phyloP scores from a whole-genome alignment of 345 rosid species.

The Kandelia obovata region DNA sequence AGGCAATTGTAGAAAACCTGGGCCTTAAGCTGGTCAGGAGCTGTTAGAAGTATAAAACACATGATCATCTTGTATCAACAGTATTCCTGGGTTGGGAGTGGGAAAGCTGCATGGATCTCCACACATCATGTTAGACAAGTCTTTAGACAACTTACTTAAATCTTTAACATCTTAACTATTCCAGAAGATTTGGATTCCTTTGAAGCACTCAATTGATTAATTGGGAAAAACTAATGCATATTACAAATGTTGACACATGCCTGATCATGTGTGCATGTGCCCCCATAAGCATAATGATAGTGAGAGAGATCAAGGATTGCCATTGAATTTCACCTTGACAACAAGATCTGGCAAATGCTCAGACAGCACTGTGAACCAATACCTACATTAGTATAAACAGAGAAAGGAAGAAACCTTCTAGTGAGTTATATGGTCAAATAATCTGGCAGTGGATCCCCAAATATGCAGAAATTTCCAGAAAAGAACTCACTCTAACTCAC shows the following conservation, averaged over 20 bases:
- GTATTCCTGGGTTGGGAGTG: too few species aligned
- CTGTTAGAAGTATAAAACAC: too few species aligned
- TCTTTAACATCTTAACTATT: conserved; percentile 1
- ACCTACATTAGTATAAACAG: conserved; percentile 43
- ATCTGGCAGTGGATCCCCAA: not conserved
- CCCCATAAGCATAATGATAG: not conserved
- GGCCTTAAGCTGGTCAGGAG: not conserved
- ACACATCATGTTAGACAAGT: not conserved
- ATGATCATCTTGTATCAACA: too few species aligned
- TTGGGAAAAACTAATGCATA: not conserved
- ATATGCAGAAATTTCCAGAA: conserved; percentile 5
- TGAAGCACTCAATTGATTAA: not conserved
- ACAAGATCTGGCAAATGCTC: conserved; percentile 94
- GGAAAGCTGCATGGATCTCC: not conserved
- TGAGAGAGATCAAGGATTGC: not conserved
- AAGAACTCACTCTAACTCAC: conserved; percentile 82
- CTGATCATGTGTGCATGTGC: not conserved
- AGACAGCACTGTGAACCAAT: conserved; percentile 94
- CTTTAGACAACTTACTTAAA: not conserved
- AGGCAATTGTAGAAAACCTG: not conserved
- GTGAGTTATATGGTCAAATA: not conserved
- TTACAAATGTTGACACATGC: not conserved
- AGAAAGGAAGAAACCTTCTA: conserved; percentile 12
- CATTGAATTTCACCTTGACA: conserved; percentile 59
- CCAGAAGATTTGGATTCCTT: not conserved